Percentiles rank a stretch among this genome's conserved stretches.
Evolutionary conservation across 441 rosid genomes (phyloP).

Genomic region (Pelargonium fulgidum): DNA sequence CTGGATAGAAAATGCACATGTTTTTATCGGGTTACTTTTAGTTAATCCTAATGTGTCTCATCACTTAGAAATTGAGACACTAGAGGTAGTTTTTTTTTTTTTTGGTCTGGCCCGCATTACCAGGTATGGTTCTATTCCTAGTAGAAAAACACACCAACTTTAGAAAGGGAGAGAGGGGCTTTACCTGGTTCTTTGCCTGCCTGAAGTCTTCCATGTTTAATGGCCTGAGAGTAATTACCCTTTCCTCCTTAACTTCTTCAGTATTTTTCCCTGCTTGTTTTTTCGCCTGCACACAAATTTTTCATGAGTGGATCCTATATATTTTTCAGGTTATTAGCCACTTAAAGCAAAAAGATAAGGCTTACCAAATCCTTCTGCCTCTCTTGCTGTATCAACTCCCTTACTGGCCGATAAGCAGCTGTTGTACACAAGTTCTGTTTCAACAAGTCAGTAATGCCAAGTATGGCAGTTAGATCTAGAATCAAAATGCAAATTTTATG

Average conservation of each 20-base stretch:
- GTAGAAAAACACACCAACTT: not conserved
- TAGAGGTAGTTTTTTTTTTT: no score
- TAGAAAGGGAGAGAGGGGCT: no score
- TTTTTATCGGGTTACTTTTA: no score
- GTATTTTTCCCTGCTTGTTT: slow-evolving; percentile 19
- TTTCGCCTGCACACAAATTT: slow-evolving; percentile 32
- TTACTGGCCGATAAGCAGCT: slow-evolving; percentile 68
- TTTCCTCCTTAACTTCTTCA: slow-evolving; percentile 31
- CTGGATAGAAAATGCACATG: no score
- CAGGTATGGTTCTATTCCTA: not conserved
- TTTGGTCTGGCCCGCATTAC: no score
- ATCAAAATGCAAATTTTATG: no score
- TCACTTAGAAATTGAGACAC: no score
- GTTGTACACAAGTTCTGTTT: slow-evolving; percentile 67
- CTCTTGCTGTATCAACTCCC: slow-evolving; percentile 71
- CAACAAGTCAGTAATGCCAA: not conserved
- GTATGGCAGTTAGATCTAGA: no score
- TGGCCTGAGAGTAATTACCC: slow-evolving; percentile 53
- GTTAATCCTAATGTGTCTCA: no score
- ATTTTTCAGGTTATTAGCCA: no score
- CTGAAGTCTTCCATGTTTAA: slow-evolving; percentile 60
- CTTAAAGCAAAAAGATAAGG: not conserved
- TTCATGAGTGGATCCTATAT: no score
- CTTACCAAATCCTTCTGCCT: slow-evolving; percentile 56
- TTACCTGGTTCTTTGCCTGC: slow-evolving; percentile 72